Base-by-base conservation (phyloP, 176 grass and related monocot species). In the barley (Hordeum vulgare) region DNA sequence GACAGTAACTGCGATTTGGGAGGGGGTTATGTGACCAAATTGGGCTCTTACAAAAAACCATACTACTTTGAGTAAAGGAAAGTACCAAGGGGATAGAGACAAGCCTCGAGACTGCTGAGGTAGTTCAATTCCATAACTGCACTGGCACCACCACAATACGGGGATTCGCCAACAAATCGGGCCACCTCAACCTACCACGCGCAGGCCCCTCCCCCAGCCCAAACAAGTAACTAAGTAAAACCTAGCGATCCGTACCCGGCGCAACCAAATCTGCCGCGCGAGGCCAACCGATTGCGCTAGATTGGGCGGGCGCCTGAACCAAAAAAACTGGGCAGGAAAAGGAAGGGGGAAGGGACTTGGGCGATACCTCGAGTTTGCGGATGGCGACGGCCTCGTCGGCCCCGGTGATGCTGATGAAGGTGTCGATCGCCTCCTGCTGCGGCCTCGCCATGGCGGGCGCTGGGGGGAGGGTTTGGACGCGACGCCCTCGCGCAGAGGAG, bases 381-480 rank as follows among this genome's bases (percentile, higher is more conserved):
- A 89, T 26, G 35, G 96, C 96, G 70, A 90, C 49, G 58, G 70
- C 64, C 76, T 90, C 89, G 57, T 90, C 83, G 47, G 89, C 74
- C 11, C 93, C 93, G 64, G 93, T 99, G 85, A 99, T 94, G 85
- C 81, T 84, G 29, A 99, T 65, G 78, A 96, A 99, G 82, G 91
- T 92, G 58, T 92, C 93, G 88, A 99, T 90, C 84, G 90, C 83
- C 28, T 99, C 96, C 83, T 83, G 93, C 85, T 86, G 66, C 33
- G 93, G 91, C 72, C 80, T 78, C 76, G 91, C 89, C 96, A 99
- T 99, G 71, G 71, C 71, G 71, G 18, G 76, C 41, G 71, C 44
- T 7, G 25, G 25, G 25, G 66, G 26, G 18, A 66, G 33, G 82
- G 64, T n/a, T 23, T 35, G 66, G 51, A 33, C n/a, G 61, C 79